Conservation (phyloP, 345 rosid genomes). For the Eucalyptus lansdowneana region DNA sequence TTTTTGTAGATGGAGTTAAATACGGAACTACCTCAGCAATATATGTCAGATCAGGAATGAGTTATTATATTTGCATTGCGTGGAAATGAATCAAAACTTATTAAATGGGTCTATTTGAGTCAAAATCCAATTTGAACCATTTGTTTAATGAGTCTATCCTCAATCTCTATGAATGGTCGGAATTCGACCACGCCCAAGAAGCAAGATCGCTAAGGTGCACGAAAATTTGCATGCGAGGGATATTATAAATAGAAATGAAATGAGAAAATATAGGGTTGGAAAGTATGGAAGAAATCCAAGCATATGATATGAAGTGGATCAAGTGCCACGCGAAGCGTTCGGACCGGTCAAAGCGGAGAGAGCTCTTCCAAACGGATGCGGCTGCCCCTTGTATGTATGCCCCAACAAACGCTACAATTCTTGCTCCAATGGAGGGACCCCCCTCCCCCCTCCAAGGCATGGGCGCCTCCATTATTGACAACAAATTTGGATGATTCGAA, state of each 20-base stretch:
- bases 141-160: too few relatives aligned
- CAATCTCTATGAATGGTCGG: background rate
- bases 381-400: background rate
- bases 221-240: background rate
- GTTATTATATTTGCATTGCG: rapidly evolving
- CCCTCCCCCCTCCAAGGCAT: background rate
- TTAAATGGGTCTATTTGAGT: background rate
- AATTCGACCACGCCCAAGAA: background rate
- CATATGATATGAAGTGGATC: background rate
- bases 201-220: background rate
- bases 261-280: background rate
- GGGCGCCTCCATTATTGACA: background rate
- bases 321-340: background rate
- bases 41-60: rapidly evolving
- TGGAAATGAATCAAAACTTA: background rate
- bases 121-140: background rate
- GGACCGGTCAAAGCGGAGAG: background rate
- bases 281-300: background rate
- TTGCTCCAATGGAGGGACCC: background rate
- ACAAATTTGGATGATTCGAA: background rate
- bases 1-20: background rate
- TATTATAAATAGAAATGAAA: background rate
- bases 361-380: background rate
- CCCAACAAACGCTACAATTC: background rate
- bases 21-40: rapidly evolving